Percentiles rank a stretch among this genome's conserved stretches.
These are phyloP conservation scores for Cylindrotheca fusiformis DNA, from an alignment of 108 stramenopile genomes.

Conservation along the genomic window DNA sequence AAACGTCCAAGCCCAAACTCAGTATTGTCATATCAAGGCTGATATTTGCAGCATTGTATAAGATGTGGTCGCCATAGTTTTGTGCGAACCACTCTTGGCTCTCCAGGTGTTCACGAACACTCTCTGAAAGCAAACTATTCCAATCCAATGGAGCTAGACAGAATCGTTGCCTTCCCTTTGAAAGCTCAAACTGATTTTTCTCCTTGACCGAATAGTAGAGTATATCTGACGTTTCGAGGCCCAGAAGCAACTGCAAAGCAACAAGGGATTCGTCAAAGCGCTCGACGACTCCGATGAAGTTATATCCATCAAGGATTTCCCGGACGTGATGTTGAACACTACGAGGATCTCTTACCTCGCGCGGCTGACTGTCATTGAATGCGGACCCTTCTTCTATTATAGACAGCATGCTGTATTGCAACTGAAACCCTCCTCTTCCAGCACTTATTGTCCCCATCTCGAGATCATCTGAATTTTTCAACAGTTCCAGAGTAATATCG, in stretches of 20 bases:
- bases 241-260: slow-evolving; percentile 35
- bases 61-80: slow-evolving; percentile 31
- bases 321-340: slow-evolving; percentile 20
- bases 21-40: slow-evolving; percentile 35
- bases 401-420: slow-evolving; percentile 14
- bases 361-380: slow-evolving; percentile 16
- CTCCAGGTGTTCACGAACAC: slow-evolving; percentile 7
- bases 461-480: slow-evolving; percentile 9
- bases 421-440: slow-evolving; percentile 41
- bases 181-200: not conserved
- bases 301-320: slow-evolving; percentile 18
- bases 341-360: slow-evolving; percentile 7
- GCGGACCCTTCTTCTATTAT: slow-evolving; percentile 4
- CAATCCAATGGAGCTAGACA: not conserved
- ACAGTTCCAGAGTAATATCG: slow-evolving; percentile 1
- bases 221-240: slow-evolving; percentile 27
- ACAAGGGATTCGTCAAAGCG: slow-evolving; percentile 59
- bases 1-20: slow-evolving; percentile 14
- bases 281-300: slow-evolving; percentile 44
- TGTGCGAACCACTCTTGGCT: slow-evolving; percentile 16
- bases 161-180: not conserved
- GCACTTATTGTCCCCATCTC: slow-evolving; percentile 19
- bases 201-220: slow-evolving; percentile 7
- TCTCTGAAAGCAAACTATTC: not conserved
- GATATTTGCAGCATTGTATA: slow-evolving; percentile 24